Conservation (phyloP, 495 filamentous ascomycete genomes). For the Aspergillus indologenus region DNA sequence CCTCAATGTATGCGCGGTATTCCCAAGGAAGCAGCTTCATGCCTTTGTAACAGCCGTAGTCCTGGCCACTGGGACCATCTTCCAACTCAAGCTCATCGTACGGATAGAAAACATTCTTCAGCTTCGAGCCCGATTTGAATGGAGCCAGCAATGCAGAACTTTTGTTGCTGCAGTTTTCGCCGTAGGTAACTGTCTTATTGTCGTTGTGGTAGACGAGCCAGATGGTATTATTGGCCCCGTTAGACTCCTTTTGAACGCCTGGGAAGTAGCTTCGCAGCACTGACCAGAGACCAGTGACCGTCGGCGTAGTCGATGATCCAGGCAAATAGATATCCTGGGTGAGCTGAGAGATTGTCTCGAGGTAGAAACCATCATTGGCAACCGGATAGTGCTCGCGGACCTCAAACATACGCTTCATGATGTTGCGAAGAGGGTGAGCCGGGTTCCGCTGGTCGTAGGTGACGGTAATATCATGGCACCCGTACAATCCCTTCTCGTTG, state of each 20-base stretch:
- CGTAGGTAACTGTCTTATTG: slow-evolving; percentile 38
- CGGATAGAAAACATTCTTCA: slow-evolving; percentile 52
- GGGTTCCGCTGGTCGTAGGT: slow-evolving; percentile 53
- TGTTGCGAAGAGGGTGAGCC: slow-evolving; percentile 47
- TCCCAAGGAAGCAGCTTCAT: slow-evolving; percentile 54
- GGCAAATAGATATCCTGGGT: slow-evolving; percentile 43
- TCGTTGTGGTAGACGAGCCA: slow-evolving; percentile 53
- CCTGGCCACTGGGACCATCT: slow-evolving; percentile 16
- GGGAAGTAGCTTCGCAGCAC: slow-evolving; percentile 46
- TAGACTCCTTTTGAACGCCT: slow-evolving; percentile 28
- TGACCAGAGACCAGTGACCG: slow-evolving; percentile 49
- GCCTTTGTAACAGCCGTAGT: slow-evolving; percentile 42
- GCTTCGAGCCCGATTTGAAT: slow-evolving; percentile 38
- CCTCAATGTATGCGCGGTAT: slow-evolving; percentile 57
- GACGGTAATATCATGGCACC: slow-evolving; percentile 47
- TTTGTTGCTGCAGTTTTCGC: slow-evolving; percentile 38
- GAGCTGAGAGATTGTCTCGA: slow-evolving; percentile 42
- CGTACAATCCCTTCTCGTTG: slow-evolving; percentile 37
- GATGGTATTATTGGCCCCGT: slow-evolving; percentile 33
- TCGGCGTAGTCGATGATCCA: slow-evolving; percentile 40
- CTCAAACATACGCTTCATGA: slow-evolving; percentile 49
- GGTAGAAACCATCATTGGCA: slow-evolving; percentile 45
- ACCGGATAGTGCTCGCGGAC: slow-evolving; percentile 46
- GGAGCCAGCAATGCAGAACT: slow-evolving; percentile 41
- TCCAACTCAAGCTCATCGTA: slow-evolving; percentile 44